Evolutionary conservation across 106 monocot genomes (phyloP).

Genomic region (Phalaenopsis equestris): DNA sequence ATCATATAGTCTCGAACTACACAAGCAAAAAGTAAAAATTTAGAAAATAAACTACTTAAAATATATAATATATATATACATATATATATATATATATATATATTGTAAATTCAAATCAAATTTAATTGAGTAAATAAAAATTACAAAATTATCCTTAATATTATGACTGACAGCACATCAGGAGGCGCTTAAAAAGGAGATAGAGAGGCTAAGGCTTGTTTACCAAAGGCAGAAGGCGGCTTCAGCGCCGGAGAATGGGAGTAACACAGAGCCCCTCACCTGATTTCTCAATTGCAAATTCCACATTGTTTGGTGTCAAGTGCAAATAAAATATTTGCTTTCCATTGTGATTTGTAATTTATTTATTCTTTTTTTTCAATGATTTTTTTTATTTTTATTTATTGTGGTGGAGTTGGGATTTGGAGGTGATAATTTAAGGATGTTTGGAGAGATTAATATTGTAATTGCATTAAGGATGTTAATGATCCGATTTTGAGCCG

Average conservation of each 20-base stretch:
- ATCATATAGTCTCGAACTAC: too few species aligned
- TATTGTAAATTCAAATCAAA: too few species aligned
- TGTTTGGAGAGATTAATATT: too few species aligned
- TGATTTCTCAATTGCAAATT: neutral
- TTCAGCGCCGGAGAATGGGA: neutral
- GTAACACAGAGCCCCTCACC: neutral
- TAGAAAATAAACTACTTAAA: too few species aligned
- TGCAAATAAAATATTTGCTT: neutral
- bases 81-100: too few species aligned
- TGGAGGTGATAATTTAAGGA: too few species aligned
- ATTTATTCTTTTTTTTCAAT: neutral
- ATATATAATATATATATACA: too few species aligned
- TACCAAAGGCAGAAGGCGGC: constrained; percentile 45
- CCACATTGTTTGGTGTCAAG: neutral
- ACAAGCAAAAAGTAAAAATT: too few species aligned
- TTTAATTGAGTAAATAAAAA: neutral
- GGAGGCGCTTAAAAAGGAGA: constrained; percentile 61
- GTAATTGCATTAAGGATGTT: too few species aligned
- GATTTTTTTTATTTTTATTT: neutral
- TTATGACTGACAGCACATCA: constrained; percentile 56
- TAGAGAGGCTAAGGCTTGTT: constrained; percentile 60
- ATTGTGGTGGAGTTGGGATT: neutral
- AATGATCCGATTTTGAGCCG: too few species aligned
- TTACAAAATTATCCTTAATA: neutral
- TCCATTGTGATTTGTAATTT: neutral